Evolutionary conservation across 2,329 filamentous ascomycete genomes (phyloP), one percentile per base, ranked within the genome.

Genomic region (Zarea fungicola): DNA sequence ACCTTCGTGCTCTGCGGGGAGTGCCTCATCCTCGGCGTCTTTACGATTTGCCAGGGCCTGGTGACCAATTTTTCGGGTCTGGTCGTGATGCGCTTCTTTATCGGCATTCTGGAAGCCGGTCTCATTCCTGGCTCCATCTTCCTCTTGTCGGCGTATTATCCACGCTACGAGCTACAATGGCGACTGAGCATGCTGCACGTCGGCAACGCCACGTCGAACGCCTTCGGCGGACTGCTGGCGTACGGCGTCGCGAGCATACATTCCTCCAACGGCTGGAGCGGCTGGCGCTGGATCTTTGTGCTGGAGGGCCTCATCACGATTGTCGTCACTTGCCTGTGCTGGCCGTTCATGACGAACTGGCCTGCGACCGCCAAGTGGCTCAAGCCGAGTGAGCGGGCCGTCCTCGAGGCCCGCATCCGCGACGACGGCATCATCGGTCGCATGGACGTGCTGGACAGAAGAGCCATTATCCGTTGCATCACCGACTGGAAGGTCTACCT

Each of bases 281-380:
- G 72, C 10, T 77, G 73, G 73, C 65, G 70, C 36, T 78, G 75
- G 75, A 76, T 77, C 37, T 80, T 80, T 50, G 71, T 80, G 35
- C 63, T 80, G 1, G 75, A 79, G 53, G 76, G 76, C 2, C 54
- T 69, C 0, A 44, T 66, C 4, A 50, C 48, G 6, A 21, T 50
- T 16, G 42, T 42, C 25, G 48, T 50, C 7, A 50, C 48, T 10
- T 22, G n/a, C 16, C 1, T 18, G 19, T 50, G 48, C 42, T 50
- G 42, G 41, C 48, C 48, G n/a, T 45, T 45, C 28, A 35, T 50
- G 35, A 40, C 23, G 19, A 21, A 29, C 28, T 50, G 48, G 48
- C 48, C 48, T 7, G 26, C 34, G 16, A 13, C 34, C 10, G 48
- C 48, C 10, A 34, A 29, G 26, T 50, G 48, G 48, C 35, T 50